These are phyloP conservation scores for Geotrichum europaeum DNA, from an alignment of 1,139 yeast species.

Conservation along the genomic window DNA sequence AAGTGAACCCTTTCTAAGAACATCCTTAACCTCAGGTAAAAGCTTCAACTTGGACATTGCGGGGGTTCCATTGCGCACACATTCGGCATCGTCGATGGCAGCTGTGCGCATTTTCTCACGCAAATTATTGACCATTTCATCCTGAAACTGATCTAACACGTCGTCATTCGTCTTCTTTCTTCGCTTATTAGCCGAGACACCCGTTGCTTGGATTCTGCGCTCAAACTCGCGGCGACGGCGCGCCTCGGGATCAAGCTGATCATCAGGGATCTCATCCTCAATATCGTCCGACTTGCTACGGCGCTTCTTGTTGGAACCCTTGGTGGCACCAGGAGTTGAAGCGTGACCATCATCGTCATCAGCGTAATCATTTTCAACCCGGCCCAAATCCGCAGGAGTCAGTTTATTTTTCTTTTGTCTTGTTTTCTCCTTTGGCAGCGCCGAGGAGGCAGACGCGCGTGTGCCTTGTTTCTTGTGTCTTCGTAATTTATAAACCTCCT, in stretches of 20 bases:
- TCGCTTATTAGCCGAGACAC: slow-evolving; percentile 46
- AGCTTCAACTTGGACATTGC: slow-evolving; percentile 84
- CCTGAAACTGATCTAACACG: slow-evolving; percentile 91
- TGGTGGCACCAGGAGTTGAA: slow-evolving; percentile 4
- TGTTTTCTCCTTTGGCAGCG: slow-evolving; percentile 20
- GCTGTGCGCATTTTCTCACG: slow-evolving; percentile 92
- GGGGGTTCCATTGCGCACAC: slow-evolving; percentile 57
- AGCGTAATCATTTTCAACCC: slow-evolving; percentile 31
- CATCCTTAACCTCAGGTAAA: slow-evolving; percentile 69
- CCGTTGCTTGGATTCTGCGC: slow-evolving; percentile 69
- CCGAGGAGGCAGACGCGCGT: slow-evolving; percentile 16
- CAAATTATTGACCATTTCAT: slow-evolving; percentile 74
- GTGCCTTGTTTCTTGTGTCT: slow-evolving; percentile 34
- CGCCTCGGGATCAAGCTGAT: slow-evolving; percentile 38
- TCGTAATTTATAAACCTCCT: slow-evolving; percentile 37
- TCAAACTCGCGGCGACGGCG: slow-evolving; percentile 73
- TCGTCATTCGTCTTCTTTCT: slow-evolving; percentile 69
- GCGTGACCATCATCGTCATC: slow-evolving; percentile 20
- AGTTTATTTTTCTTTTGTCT: slow-evolving; percentile 21
- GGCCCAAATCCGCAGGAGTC: slow-evolving; percentile 21
- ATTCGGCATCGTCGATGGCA: slow-evolving; percentile 84
- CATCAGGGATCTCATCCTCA: slow-evolving; percentile 32
- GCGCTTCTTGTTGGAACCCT: slow-evolving; percentile 19
- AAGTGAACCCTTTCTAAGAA: slow-evolving; percentile 73
- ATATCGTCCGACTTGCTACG: slow-evolving; percentile 20